A percentile compares a stretch with the other conserved stretches of the same genome.
phyloP scores from a whole-genome alignment of 345 rosid genomes.

The Orychophragmus violaceus region DNA sequence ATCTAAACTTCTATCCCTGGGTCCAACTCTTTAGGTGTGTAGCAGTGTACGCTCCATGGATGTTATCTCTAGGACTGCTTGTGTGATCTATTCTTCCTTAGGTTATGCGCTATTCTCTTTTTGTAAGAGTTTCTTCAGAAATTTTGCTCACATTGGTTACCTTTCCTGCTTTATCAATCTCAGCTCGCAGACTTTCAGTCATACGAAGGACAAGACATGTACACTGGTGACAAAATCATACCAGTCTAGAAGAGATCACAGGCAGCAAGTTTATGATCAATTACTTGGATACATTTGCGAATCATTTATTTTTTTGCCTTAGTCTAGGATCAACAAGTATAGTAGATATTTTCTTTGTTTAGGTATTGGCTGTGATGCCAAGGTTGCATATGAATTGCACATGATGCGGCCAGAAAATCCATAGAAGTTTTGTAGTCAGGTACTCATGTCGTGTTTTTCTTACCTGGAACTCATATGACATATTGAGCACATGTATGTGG shows the following conservation, averaged over 20 bases:
- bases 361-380: conserved; percentile 88
- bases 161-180: conserved; percentile 37
- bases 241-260: conserved; percentile 95
- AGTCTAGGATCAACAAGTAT: conserved; percentile 6
- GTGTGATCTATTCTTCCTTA: neutral
- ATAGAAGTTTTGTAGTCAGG: conserved; percentile 72
- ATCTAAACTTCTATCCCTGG: too few species aligned
- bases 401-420: conserved; percentile 69
- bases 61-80: conserved; percentile 6
- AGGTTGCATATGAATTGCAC: conserved; percentile 78
- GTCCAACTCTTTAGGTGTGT: neutral
- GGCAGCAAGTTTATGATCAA: conserved; percentile 68
- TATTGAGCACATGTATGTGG: neutral
- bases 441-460: conserved; percentile 14
- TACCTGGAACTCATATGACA: neutral
- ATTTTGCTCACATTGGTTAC: neutral
- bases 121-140: neutral
- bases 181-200: conserved; percentile 82
- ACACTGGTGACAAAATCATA: conserved; percentile 80
- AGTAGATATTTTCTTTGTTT: conserved; percentile 15
- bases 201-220: conserved; percentile 93
- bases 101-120: neutral
- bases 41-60: neutral
- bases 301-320: neutral
- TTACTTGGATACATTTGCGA: conserved; percentile 48